phyloP scores from a whole-genome alignment of 768 basidiomycete genomes.

The Suillus clintonianus region DNA sequence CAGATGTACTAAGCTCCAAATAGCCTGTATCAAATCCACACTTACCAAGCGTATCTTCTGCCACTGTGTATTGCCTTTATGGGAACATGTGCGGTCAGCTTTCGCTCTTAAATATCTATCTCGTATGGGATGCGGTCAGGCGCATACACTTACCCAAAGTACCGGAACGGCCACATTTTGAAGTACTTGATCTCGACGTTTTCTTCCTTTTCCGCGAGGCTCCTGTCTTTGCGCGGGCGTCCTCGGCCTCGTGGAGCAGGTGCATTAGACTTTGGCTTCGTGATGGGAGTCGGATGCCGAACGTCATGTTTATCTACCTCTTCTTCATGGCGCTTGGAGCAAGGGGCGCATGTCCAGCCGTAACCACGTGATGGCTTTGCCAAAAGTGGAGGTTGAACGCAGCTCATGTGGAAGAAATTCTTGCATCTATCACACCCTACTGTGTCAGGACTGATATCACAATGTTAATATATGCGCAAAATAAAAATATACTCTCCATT shows the following conservation, averaged over 20 bases:
- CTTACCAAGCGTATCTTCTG: constrained; percentile 87
- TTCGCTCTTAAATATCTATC: constrained; percentile 1
- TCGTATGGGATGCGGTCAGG: background rate
- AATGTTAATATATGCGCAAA: constrained; percentile 21
- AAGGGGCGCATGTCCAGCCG: constrained; percentile 96
- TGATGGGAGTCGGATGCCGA: constrained; percentile 55
- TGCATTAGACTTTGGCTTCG: constrained; percentile 67
- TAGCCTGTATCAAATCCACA: constrained; percentile 14
- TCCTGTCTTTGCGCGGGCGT: constrained; percentile 74
- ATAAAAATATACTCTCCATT: constrained; percentile 5
- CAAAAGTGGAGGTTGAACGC: constrained; percentile 86
- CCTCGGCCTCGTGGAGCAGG: constrained; percentile 74
- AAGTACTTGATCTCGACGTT: constrained; percentile 79
- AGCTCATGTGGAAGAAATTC: constrained; percentile 91
- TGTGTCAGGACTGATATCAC: constrained; percentile 64
- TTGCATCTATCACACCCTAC: constrained; percentile 93
- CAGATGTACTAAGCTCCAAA: constrained; percentile 21
- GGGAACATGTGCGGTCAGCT: constrained; percentile 14
- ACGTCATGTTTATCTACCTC: constrained; percentile 77
- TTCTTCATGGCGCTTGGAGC: constrained; percentile 84
- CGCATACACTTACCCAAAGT: constrained; percentile 79
- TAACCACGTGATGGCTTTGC: constrained; percentile 95
- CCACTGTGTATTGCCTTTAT: constrained; percentile 81
- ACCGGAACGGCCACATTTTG: constrained; percentile 93
- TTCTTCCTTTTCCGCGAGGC: constrained; percentile 75